These are phyloP conservation scores for Psidium friedrichsthalianum DNA, from an alignment of 345 rosid species.

Conservation along the genomic window DNA sequence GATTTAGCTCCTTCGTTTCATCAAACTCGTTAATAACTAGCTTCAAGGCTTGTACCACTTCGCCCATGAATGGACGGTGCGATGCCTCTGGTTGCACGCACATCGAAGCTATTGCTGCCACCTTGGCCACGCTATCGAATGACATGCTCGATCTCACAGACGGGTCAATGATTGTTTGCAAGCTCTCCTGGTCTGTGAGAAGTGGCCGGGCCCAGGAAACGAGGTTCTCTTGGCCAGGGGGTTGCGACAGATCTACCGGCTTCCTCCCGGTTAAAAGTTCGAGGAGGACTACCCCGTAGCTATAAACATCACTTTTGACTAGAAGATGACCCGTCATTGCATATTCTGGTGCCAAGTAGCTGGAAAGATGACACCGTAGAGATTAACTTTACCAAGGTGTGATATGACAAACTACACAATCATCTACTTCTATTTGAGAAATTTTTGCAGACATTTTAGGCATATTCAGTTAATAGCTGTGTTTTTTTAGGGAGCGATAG, in stretches of 20 bases:
- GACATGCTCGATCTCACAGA: conserved; percentile 22
- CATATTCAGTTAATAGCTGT: background rate
- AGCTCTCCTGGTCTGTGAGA: conserved; percentile 38
- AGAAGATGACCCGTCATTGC: conserved; percentile 76
- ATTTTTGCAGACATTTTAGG: background rate
- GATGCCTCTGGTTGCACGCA: conserved; percentile 62
- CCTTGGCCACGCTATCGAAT: conserved; percentile 37
- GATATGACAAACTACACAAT: background rate
- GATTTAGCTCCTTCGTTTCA: conserved; percentile 14
- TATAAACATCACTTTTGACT: conserved; percentile 67
- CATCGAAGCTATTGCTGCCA: conserved; percentile 64
- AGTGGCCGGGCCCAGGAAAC: conserved; percentile 58
- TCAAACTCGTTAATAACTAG: conserved; percentile 51
- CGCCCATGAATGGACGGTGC: conserved; percentile 64
- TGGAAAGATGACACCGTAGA: conserved; percentile 6
- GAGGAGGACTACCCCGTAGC: conserved; percentile 73
- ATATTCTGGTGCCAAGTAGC: conserved; percentile 69
- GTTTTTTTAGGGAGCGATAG: background rate
- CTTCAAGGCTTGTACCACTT: conserved; percentile 65
- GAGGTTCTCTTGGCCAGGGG: conserved; percentile 61
- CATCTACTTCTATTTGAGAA: background rate
- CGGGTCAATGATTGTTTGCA: conserved; percentile 39
- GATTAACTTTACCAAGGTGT: background rate
- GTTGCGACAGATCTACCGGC: conserved; percentile 61
- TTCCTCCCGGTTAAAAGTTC: conserved; percentile 62